phyloP scores from a whole-genome alignment of 805 yeast species.

The Candida palmyrensis region DNA sequence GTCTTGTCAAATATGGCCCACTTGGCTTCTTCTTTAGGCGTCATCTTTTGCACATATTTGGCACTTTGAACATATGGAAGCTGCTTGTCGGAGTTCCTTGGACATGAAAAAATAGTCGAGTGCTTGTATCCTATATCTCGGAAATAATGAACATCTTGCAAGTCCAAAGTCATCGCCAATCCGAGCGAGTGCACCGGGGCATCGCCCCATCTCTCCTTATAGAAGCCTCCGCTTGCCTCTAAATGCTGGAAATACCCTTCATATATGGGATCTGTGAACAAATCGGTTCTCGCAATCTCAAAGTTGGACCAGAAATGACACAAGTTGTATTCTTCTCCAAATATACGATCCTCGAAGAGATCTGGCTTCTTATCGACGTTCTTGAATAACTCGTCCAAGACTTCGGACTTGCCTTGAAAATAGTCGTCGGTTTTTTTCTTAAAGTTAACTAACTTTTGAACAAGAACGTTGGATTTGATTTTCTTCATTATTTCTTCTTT shows the following conservation, averaged over 20 bases:
- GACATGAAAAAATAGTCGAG: slow-evolving; percentile 79
- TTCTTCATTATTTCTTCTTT: slow-evolving; percentile 17
- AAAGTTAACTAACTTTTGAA: slow-evolving; percentile 16
- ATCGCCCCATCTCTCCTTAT: slow-evolving; percentile 95
- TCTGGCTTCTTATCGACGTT: slow-evolving; percentile 17
- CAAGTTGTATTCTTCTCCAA: slow-evolving; percentile 64
- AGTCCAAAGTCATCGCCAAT: slow-evolving; percentile 64
- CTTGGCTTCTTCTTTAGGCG: slow-evolving; percentile 22
- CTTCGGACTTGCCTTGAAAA: slow-evolving; percentile 21
- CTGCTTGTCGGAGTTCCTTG: slow-evolving; percentile 50
- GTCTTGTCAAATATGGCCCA: slow-evolving; percentile 28
- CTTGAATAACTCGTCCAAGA: slow-evolving; percentile 34
- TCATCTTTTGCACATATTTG: slow-evolving; percentile 16
- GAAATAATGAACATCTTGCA: slow-evolving; percentile 79
- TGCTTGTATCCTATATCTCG: slow-evolving; percentile 90
- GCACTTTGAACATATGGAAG: slow-evolving; percentile 34
- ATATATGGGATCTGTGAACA: slow-evolving; percentile 65
- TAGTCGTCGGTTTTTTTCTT: slow-evolving; percentile 19
- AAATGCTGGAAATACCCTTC: slow-evolving; percentile 61
- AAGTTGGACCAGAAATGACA: slow-evolving; percentile 94
- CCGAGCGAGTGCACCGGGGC: slow-evolving; percentile 93
- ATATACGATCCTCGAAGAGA: slow-evolving; percentile 51
- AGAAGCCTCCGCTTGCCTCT: slow-evolving; percentile 78
- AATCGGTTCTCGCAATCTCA: slow-evolving; percentile 80
- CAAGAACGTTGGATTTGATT: slow-evolving; percentile 23